Base-by-base conservation (phyloP, 257 asterid species). In the Nicotiana sylvestris region DNA sequence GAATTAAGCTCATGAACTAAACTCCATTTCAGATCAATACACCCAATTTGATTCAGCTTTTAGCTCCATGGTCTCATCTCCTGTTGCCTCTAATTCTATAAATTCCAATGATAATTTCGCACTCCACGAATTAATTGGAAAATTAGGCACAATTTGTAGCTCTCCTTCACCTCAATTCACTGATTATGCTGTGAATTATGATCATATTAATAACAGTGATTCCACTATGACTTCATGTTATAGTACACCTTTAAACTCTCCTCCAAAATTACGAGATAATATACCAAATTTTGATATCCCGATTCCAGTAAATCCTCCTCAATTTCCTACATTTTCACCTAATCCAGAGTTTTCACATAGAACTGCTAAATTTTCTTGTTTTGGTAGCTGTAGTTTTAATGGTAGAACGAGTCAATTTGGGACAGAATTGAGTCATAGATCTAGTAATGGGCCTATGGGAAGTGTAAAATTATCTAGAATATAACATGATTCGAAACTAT, bases 301-400 rank as follows among this genome's bases (percentile, higher is more conserved):
- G 8, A 67, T 82, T 72, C 46, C 92, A 68, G 30, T 79, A 17
- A 76, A 86, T 37, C 88, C 92, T 55, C 88, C 91, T 16, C 39
- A 21, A 13, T 82, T 91, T 77, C 90, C 93, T 4, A 65, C 90
- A 3, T 82, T 92, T 15, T 79, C 93, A 16, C 66, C 93, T 81
- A 97, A 93, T 89, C 97, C 97, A 32, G 97, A 91, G 3, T 95
- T 93, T 27, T 92, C 92, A 57, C 97, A 92, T 85, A 84, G 94
- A 81, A 97, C 95, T 3, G 95, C 99, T 4, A 92, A 89, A 85
- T 91, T 93, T 81, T 94, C 99, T 3, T 88, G 97, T 90, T 94
- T 91, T 37, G 97, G 97, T 1, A 93, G 93, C 82, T 86, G 91
- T 57, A 94, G 97, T 81, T 93, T 93, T 84, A 94, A 93, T 32